Percentiles rank a stretch among this genome's conserved stretches.
phyloP scores from a whole-genome alignment of 805 yeast genomes.

The Metschnikowia koreensis region DNA sequence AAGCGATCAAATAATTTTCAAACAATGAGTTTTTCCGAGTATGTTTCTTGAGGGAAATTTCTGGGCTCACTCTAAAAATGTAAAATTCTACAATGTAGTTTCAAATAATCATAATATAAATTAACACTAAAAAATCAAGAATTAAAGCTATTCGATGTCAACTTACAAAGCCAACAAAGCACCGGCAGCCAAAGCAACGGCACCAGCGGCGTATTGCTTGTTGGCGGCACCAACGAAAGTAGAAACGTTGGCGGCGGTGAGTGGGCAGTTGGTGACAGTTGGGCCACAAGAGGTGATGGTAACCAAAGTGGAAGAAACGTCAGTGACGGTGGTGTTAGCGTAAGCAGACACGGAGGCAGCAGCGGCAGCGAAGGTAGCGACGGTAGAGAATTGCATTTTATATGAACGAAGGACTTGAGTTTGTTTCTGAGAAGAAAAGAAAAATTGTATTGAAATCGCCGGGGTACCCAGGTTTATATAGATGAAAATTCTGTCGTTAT shows the following conservation, averaged over 20 bases:
- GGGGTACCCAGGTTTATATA: constrained; percentile 1
- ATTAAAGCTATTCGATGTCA: constrained; percentile 9
- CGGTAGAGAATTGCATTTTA: constrained; percentile 23
- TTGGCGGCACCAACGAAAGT: constrained; percentile 21
- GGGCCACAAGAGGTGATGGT: constrained; percentile 24
- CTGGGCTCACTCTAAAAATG: background rate
- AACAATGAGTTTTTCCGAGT: too few species aligned
- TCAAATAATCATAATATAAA: constrained; percentile 9
- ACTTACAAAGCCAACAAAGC: constrained; percentile 33
- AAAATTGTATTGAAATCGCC: background rate
- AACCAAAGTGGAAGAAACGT: constrained; percentile 17
- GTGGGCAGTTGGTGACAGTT: constrained; percentile 21
- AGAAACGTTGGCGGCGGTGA: constrained; percentile 17
- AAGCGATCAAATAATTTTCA: too few species aligned
- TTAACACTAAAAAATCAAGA: constrained; percentile 15
- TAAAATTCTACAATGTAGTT: background rate
- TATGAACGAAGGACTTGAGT: constrained; percentile 18
- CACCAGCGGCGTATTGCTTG: constrained; percentile 30
- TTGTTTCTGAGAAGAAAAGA: constrained; percentile 2
- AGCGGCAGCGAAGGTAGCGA: constrained; percentile 22
- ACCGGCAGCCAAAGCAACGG: constrained; percentile 26
- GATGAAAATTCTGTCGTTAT: background rate
- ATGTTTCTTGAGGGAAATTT: too few species aligned
- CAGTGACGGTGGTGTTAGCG: constrained; percentile 17
- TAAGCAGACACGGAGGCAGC: constrained; percentile 19